Conservation (phyloP, 768 basidiomycete species). For the Leucocoprinus birnbaumii region DNA sequence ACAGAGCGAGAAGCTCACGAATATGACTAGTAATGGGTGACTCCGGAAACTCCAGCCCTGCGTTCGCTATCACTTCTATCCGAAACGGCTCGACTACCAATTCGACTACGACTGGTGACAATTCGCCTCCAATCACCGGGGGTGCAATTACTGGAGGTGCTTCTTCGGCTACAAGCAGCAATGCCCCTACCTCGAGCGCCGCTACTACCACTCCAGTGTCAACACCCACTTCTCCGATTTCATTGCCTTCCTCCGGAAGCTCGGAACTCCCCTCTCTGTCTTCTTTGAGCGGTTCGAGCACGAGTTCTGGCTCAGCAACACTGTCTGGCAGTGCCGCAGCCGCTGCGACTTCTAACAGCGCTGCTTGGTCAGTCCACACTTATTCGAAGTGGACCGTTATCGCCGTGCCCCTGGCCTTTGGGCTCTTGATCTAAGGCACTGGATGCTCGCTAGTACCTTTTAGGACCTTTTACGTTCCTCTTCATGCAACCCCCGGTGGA, state of each 20-base stretch:
- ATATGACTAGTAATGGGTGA: constrained; percentile 55
- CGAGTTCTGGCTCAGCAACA: background rate
- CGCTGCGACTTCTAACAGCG: background rate
- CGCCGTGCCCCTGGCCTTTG: constrained; percentile 4
- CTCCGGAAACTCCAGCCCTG: constrained; percentile 58
- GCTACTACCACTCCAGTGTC: background rate
- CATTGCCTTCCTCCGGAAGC: background rate
- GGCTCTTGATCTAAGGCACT: background rate
- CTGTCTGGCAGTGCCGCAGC: background rate
- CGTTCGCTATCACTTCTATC: constrained; percentile 60
- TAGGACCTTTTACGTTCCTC: background rate
- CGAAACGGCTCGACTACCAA: constrained; percentile 17
- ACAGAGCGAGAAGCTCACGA: constrained; percentile 4
- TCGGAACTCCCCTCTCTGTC: background rate
- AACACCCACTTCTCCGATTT: background rate
- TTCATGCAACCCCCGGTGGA: too few species aligned
- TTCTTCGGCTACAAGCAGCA: background rate
- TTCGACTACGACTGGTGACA: constrained; percentile 18
- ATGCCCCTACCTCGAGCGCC: background rate
- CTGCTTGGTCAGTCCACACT: constrained; percentile 6
- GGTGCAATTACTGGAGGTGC: constrained; percentile 26
- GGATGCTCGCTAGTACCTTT: background rate
- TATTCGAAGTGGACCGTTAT: constrained; percentile 1
- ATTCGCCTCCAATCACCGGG: constrained; percentile 29
- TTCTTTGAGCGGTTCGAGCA: background rate